Conservation (phyloP, 140 eudicot genomes). For the Senecio squalidus region DNA sequence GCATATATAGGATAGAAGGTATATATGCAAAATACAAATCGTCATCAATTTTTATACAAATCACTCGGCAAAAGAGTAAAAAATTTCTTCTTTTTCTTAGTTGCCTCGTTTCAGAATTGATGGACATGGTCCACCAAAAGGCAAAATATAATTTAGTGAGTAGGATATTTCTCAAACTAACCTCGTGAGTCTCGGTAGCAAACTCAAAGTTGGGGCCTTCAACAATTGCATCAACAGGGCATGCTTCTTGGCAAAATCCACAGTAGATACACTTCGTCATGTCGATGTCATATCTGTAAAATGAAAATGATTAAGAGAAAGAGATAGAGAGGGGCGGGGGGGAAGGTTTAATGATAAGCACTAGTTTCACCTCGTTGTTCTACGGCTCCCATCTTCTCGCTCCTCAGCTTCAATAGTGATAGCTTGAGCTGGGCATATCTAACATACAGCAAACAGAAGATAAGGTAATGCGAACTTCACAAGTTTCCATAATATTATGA, state of each 20-base stretch:
- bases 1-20: no score
- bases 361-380: constrained; percentile 74
- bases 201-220: constrained; percentile 99
- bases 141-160: not conserved
- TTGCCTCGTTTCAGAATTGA: not conserved
- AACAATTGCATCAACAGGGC: constrained; percentile 99
- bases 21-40: no score
- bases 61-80: not conserved
- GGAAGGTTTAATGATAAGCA: not conserved
- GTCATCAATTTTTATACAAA: no score
- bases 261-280: constrained; percentile 99
- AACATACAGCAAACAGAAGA: constrained; percentile 8
- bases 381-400: constrained; percentile 98
- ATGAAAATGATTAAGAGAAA: constrained; percentile 13
- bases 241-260: constrained; percentile 99
- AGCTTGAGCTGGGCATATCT: constrained; percentile 99
- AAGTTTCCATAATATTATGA: not conserved
- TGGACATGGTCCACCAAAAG: not conserved
- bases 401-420: constrained; percentile 98
- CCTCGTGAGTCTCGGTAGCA: constrained; percentile 99
- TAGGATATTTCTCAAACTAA: constrained; percentile 22
- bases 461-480: not conserved
- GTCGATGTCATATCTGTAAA: constrained; percentile 89
- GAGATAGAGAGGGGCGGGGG: not conserved
- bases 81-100: not conserved